phyloP scores from a whole-genome alignment of 805 yeast genomes.

The Yamadazyma sp. region DNA sequence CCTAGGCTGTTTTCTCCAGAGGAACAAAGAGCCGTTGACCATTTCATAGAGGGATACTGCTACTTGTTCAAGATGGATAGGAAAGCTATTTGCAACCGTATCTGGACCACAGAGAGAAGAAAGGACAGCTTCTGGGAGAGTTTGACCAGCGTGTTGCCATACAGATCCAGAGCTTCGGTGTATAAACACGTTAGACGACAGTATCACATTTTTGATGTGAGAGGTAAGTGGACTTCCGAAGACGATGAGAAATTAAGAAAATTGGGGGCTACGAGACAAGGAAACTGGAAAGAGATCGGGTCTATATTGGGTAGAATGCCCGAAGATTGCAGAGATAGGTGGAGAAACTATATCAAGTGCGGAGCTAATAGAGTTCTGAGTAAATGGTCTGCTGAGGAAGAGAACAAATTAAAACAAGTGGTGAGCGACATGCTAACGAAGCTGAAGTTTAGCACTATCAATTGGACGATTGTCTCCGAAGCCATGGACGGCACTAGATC shows the following conservation, averaged over 20 bases:
- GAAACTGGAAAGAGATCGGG: conserved; percentile 90
- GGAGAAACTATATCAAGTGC: conserved; percentile 94
- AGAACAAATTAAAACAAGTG: conserved; percentile 48
- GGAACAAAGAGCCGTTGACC: conserved; percentile 71
- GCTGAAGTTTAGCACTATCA: conserved; percentile 43
- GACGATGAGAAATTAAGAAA: conserved; percentile 71
- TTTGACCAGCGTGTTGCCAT: conserved; percentile 74
- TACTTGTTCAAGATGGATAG: conserved; percentile 60
- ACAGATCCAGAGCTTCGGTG: conserved; percentile 82
- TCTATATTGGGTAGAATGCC: conserved; percentile 87
- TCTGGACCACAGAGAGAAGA: conserved; percentile 82
- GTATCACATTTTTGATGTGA: conserved; percentile 80
- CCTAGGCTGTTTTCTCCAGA: conserved; percentile 54
- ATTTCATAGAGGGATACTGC: conserved; percentile 69
- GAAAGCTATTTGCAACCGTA: conserved; percentile 73
- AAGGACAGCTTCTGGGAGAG: conserved; percentile 91
- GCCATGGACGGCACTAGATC: conserved; percentile 86
- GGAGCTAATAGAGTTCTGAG: conserved; percentile 73
- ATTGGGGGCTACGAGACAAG: conserved; percentile 64
- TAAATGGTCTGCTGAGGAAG: conserved; percentile 81
- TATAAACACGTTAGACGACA: conserved; percentile 91
- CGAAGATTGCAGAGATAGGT: conserved; percentile 94
- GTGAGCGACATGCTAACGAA: conserved; percentile 21
- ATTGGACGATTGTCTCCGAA: conserved; percentile 92
- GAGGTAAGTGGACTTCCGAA: conserved; percentile 88